Base-by-base conservation (phyloP, 495 filamentous ascomycete genomes). In the Talaromyces proteolyticus region DNA sequence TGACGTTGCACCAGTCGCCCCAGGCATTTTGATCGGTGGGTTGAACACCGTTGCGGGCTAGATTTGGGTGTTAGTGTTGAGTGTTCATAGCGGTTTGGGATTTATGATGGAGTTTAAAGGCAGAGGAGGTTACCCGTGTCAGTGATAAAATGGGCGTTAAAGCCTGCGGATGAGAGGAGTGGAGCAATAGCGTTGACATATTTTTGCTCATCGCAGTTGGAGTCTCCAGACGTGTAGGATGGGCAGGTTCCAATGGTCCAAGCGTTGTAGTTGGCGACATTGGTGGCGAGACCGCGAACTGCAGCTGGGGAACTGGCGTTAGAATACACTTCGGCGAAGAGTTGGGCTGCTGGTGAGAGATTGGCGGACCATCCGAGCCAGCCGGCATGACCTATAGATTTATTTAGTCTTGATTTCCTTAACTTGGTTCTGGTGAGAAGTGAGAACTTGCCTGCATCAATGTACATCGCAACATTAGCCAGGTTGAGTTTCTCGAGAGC, bases 1-100 rank as follows among this genome's bases (percentile, higher is more conserved):
- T 79, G 59, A 86, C 79, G 63, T 92, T 92, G 78, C 87, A 91
- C 87, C 88, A 93, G 75, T 91, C 78, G 60, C 87, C 88, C 85
- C 87, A 80, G 34, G 67, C 76, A 53, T 78, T 65, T 61, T 87
- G 87, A 24, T 66, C 56, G 20, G 82, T 76, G 52, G 82, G 80
- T 52, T 81, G 74, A 47, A 85, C 82, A 61, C 78, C 85, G 60
- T 86, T 87, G 56, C 87, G 81, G 65, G 66, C 73, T 69, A 53
- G 42, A 22, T 17, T 12, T 29, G 12, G 6, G 12, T 29, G 25
- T 29, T 29, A 29, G 25, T 5, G 25, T 12, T 12, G 12, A 29
- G 5, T 6, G 25, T 6, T 29, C 6, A 50, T 6, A 53, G 7
- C 16, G 5, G 18, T 51, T 10, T 23, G 16, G 20, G 40, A 20